Conservation (phyloP, 192 early-diverging fungal species). For the Coemansia sp. region DNA sequence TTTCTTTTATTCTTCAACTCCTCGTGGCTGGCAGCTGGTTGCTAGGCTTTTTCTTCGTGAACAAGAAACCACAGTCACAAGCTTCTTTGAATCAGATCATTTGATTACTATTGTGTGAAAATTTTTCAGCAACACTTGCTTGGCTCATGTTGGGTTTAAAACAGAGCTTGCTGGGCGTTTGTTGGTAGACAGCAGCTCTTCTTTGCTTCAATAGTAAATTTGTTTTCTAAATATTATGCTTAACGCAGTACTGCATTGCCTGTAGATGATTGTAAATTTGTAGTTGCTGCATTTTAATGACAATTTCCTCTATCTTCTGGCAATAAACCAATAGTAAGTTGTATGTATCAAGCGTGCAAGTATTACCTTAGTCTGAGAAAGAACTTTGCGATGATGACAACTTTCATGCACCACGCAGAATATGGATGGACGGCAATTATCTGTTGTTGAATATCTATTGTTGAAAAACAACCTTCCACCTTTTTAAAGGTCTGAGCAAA, state of each 20-base stretch:
- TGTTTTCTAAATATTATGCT: not conserved
- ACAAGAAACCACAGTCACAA: not conserved
- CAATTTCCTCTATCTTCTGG: not conserved
- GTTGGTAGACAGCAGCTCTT: not conserved
- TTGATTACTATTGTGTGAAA: conserved; percentile 9
- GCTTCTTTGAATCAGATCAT: not conserved
- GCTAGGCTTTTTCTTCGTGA: not conserved
- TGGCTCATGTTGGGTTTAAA: not conserved
- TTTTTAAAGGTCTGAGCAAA: not conserved
- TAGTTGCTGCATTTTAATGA: not conserved
- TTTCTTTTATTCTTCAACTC: conserved; percentile 9
- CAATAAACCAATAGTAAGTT: not conserved
- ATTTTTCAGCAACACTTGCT: conserved; percentile 6
- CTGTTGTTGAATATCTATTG: not conserved
- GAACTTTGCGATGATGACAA: conserved; percentile 45
- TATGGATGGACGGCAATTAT: not conserved
- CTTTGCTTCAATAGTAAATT: not conserved
- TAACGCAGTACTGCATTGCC: conserved; percentile 1
- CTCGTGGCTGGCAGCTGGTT: not conserved
- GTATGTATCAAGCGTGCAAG: conserved; percentile 1
- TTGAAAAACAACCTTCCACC: not conserved
- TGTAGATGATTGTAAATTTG: not conserved
- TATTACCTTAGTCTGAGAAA: not conserved
- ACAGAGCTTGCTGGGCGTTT: not conserved
- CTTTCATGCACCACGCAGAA: conserved; percentile 56